These are phyloP conservation scores for Sphagnum tenellum DNA, from an alignment of 225 moss, liverwort and hornwort genomes.

Conservation along the genomic window DNA sequence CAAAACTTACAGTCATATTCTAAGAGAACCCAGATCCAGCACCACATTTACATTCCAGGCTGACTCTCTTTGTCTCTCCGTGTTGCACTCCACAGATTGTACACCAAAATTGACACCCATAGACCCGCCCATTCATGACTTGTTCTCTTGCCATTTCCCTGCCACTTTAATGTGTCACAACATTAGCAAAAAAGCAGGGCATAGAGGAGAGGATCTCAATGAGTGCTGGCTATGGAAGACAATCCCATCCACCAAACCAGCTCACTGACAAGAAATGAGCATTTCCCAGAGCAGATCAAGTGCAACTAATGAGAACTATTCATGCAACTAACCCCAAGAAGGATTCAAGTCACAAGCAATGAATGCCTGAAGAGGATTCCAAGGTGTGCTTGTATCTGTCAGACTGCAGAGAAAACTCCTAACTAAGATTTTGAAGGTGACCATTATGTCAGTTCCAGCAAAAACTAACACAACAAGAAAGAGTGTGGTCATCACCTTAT, in stretches of 20 bases:
- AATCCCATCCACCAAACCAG: neutral
- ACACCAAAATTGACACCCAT: constrained; percentile 22
- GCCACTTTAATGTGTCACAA: neutral
- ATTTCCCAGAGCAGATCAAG: neutral
- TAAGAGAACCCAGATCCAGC: no score
- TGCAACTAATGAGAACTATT: no score
- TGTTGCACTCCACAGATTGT: constrained; percentile 11
- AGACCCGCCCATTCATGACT: constrained; percentile 16
- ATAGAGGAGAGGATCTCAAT: neutral
- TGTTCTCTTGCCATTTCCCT: constrained; percentile 26
- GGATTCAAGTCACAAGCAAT: neutral
- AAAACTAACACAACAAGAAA: no score
- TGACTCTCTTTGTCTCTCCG: constrained; percentile 1
- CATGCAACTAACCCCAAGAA: neutral
- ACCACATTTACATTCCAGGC: constrained; percentile 3
- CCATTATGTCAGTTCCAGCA: no score
- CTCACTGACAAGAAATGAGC: neutral
- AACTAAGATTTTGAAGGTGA: no score
- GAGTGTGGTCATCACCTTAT: no score
- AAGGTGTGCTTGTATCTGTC: no score
- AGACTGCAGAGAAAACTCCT: no score
- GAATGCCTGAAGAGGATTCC: no score
- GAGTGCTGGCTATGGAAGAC: no score
- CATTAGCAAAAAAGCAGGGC: no score
- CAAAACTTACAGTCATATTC: no score